Evolutionary conservation across 805 yeast genomes (phyloP).

Genomic region (Wickerhamiella spandovensis): DNA sequence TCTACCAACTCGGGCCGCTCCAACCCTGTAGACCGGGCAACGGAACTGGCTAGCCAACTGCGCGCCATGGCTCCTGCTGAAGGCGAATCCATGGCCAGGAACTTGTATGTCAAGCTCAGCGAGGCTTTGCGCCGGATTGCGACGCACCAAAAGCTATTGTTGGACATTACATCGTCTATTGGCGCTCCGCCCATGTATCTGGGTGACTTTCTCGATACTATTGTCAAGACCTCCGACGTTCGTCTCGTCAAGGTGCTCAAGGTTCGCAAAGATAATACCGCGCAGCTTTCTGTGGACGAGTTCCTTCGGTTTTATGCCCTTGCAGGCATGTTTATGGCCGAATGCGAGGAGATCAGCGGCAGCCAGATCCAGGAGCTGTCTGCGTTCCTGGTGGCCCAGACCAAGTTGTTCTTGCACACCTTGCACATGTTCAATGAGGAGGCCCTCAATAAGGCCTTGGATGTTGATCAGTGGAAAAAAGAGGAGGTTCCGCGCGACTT

Average conservation of each 20-base stretch:
- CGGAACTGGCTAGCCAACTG: conserved; percentile 31
- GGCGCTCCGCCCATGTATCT: conserved; percentile 44
- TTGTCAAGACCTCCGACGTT: conserved; percentile 58
- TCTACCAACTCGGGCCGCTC: not conserved
- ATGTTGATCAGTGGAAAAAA: conserved; percentile 72
- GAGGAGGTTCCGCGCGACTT: conserved; percentile 36
- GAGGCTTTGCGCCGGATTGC: conserved; percentile 65
- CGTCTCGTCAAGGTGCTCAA: conserved; percentile 65
- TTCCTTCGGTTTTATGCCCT: conserved; percentile 57
- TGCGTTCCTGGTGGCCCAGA: conserved; percentile 53
- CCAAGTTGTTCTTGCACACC: conserved; percentile 42
- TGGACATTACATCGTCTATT: conserved; percentile 51
- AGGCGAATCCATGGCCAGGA: conserved; percentile 55
- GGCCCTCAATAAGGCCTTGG: conserved; percentile 36
- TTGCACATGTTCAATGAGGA: conserved; percentile 41
- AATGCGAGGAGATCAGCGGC: conserved; percentile 75
- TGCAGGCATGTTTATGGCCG: conserved; percentile 56
- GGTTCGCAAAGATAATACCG: conserved; percentile 61
- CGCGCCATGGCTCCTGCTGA: conserved; percentile 59
- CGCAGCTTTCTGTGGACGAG: conserved; percentile 41
- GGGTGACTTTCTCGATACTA: conserved; percentile 46
- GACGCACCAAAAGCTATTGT: conserved; percentile 61
- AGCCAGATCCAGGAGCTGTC: conserved; percentile 46
- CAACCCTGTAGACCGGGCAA: not conserved
- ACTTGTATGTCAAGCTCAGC: conserved; percentile 47